phyloP scores from a whole-genome alignment of 257 asterid genomes.

The Catharanthus roseus region DNA sequence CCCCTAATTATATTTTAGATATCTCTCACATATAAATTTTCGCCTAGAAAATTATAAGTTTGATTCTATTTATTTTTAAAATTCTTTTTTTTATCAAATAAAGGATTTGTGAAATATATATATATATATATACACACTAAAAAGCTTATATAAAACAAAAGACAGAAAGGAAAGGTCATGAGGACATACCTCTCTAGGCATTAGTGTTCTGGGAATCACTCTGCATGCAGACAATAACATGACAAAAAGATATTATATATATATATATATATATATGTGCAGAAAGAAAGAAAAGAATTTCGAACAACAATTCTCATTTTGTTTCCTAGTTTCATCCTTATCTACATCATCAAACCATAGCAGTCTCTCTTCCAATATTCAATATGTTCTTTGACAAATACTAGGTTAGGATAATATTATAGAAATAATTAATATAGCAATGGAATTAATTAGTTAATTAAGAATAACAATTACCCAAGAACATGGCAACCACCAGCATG shows the following conservation, averaged over 20 bases:
- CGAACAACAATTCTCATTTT: not conserved
- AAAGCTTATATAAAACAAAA: not conserved
- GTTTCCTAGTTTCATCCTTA: not conserved
- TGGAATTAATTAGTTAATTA: not conserved
- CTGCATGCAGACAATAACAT: slow-evolving; percentile 30
- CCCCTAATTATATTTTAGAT: no score
- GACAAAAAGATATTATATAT: slow-evolving; percentile 5
- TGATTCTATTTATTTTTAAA: no score
- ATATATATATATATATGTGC: no score
- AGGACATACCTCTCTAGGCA: slow-evolving; percentile 40
- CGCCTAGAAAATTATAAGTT: no score
- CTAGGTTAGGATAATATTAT: no score
- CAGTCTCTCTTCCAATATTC: no score
- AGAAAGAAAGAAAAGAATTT: no score
- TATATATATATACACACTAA: no score
- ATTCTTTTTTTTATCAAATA: no score
- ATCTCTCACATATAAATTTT: no score
- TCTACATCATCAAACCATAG: not conserved
- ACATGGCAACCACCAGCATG: slow-evolving; percentile 36
- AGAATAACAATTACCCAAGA: slow-evolving; percentile 29
- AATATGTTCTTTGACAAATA: not conserved
- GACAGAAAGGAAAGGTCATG: not conserved
- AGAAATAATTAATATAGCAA: no score
- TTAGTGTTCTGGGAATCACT: slow-evolving; percentile 32
- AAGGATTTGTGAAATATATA: no score